Base-by-base conservation (phyloP, 305 asterid genomes). In the Fraxinus baroniana region DNA sequence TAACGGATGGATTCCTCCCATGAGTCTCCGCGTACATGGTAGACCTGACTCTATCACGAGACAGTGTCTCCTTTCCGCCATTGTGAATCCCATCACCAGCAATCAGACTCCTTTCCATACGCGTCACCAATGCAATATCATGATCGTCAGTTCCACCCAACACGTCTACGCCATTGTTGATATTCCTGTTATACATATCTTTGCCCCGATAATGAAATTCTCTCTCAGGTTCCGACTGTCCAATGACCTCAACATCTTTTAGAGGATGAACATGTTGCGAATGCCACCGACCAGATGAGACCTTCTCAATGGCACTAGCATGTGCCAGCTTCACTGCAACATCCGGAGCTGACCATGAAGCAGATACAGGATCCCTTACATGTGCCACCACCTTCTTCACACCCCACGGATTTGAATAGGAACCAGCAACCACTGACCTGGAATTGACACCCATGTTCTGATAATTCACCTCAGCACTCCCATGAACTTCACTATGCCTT, bases 301-400 rank as follows among this genome's bases (percentile, higher is more conserved):
- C 91, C 91, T 94, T 93, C 89, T 93, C 97, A 9, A 95, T 95
- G 26, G 98, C 98, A 82, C 98, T 95, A 83, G 99, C 99, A 85
- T 93, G 96, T 36, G 95, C 98, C 87, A 95, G 79, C 88, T 94
- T 95, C 1, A 90, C 82, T 75, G 88, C 97, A 81, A 94, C 91
- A 79, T 92, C 97, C 5, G 94, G 94, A 84, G 91, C 94, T 77
- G 97, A 93, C 93, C 92, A 88, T 26, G 92, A 83, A 82, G 93
- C 87, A 81, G 92, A 82, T 83, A 85, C 87, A 74, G 92, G 83
- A 78, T 94, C 98, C 89, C 88, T 92, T 70, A 83, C 39, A 82
- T 81, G 74, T 26, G 86, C 79, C 44, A 88, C 81, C 83, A 93
- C 99, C 87, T 93, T 95, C 88, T 87, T 90, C 72, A 87, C 57